Base-by-base conservation (phyloP, 495 filamentous ascomycete genomes). In the Hypoxylon rickii region DNA sequence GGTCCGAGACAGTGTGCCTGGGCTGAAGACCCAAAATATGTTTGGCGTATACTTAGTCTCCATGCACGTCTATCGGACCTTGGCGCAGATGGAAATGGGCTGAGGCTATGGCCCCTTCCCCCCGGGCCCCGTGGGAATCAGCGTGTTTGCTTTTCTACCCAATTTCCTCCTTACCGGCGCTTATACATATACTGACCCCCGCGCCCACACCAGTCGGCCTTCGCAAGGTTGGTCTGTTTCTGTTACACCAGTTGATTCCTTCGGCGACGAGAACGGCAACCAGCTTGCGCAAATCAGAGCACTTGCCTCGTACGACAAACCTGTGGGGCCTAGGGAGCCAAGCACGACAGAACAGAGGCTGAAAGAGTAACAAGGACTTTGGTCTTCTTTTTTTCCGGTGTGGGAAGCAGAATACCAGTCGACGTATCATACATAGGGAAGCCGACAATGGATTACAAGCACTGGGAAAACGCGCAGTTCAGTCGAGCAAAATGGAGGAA, bases 391-490 rank as follows among this genome's bases (percentile, higher is more conserved):
- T n/a, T n/a, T n/a, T n/a, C n/a, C n/a, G n/a, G n/a, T n/a, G n/a
- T n/a, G 22, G 33, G n/a, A 11, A n/a, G 33, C 12, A 32, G n/a
- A 1, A n/a, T 37, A 13, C 12, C 17, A 12, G 22, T 3, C 3
- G 33, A 20, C 18, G 18, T 44, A 46, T 41, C 24, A 16, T 11
- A 39, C 38, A 22, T n/a, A 10, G 15, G 13, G 13, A 31, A 48
- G 18, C 31, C 13, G 64, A 48, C 44, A 44, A 61, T 73, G 55
- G 65, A 64, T 24, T 67, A 56, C 37, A 47, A 51, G 31, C 70
- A 74, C 33, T 60, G 73, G 20, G 74, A 78, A 48, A 72, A 77
- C 33, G 71, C 73, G 21, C 69, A 77, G 20, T 77, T 71, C 39
- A 49, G 63, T 26, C 73, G 73, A 32, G 71, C 77, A 3, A 51